Base-by-base conservation (phyloP, 106 monocot genomes). In the Phalaenopsis aphrodite region DNA sequence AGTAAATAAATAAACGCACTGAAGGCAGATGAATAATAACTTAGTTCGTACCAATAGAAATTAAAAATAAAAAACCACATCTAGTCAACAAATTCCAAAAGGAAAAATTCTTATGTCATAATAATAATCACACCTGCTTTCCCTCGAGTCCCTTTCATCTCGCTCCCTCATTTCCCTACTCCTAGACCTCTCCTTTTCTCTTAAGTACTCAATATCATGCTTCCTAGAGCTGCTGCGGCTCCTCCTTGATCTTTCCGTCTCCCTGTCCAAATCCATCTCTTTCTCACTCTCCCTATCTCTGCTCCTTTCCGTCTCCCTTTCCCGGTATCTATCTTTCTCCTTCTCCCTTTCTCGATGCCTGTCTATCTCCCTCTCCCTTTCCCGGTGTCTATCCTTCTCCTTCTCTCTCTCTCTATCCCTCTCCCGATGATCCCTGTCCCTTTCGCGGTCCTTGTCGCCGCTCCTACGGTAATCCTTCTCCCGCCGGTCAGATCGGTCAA, bases 401-500 rank as follows among this genome's bases (percentile, higher is more conserved):
- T 55, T 42, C 55, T 79, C 79, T 56, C 43, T 56, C 21, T 78
- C 83, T 41, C 55, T 73, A 36, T 81, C 81, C 65, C 55, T 86
- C 12, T 79, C 75, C 41, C 69, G 42, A 41, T 55, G 42, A 43
- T 75, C 82, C 2, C 75, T 61, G 5, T 79, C 84, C 77, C 55
- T 80, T 21, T 80, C 77, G 10, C 61, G 77, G 2, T 78, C 67
- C 52, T 23, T 52, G 36, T 82, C 77, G 12, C 72, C 18, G 43
- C 56, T 55, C 14, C 77, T 81, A 4, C 81, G 77, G 41, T 73
- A 76, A 9, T 78, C 55, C 18, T 56, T 77, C 81, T 85, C 81
- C 16, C 72, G 15, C 14, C 80, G 67, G 8, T 68, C 56, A 55
- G 41, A 71, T 21, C 77, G 23, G 4, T 77, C 83, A n/a, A 9